Evolutionary conservation across 805 yeast genomes (phyloP).

Genomic region (Zygosaccharomyces gambellarensis): DNA sequence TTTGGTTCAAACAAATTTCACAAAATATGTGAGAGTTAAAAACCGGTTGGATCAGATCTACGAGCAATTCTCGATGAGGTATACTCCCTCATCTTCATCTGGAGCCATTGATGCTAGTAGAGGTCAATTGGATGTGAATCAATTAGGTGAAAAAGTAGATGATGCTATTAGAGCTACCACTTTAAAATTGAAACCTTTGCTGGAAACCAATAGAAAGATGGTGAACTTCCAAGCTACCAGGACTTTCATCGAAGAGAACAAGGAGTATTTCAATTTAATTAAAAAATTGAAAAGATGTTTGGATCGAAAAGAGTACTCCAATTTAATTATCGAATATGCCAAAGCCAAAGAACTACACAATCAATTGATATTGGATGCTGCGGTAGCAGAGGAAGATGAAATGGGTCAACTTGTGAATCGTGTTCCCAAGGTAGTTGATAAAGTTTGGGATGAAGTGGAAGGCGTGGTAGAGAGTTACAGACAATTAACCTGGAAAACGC

Average conservation of each 20-base stretch:
- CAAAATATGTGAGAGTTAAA: constrained; percentile 60
- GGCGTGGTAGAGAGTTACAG: constrained; percentile 51
- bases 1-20: constrained; percentile 55
- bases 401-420: constrained; percentile 28
- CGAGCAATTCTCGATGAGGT: constrained; percentile 42
- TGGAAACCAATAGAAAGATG: constrained; percentile 46
- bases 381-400: constrained; percentile 15
- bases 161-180: constrained; percentile 51
- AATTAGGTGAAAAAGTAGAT: constrained; percentile 39
- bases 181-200: constrained; percentile 53
- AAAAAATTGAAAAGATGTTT: constrained; percentile 41
- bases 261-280: constrained; percentile 55
- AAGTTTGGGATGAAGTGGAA: constrained; percentile 56
- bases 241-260: constrained; percentile 48
- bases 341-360: constrained; percentile 39
- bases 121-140: constrained; percentile 35
- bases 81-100: constrained; percentile 24
- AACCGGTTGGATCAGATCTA: constrained; percentile 58
- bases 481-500: constrained; percentile 46
- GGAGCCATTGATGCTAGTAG: constrained; percentile 14
- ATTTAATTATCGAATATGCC: constrained; percentile 52
- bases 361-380: constrained; percentile 12
- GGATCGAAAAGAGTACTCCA: constrained; percentile 50
- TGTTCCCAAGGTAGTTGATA: constrained; percentile 37
- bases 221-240: constrained; percentile 47